phyloP scores from a whole-genome alignment of 441 rosid species.

The Raphanus hybrid region DNA sequence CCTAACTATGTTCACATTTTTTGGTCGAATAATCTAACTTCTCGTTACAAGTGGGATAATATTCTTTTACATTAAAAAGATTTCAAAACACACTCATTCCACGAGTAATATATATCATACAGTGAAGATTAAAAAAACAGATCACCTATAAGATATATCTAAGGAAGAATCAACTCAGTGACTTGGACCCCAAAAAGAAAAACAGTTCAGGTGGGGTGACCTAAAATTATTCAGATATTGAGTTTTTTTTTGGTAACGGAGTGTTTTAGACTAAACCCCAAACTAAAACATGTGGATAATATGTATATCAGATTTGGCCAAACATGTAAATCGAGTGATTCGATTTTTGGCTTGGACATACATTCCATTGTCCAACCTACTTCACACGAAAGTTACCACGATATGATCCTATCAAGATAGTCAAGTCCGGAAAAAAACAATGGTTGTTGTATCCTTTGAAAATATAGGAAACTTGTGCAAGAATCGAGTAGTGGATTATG shows the following conservation, averaged over 20 bases:
- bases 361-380: slow-evolving; percentile 3
- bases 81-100: slow-evolving; percentile 3
- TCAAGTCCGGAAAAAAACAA: neutral
- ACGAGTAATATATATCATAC: slow-evolving; percentile 1
- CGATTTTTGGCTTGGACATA: neutral
- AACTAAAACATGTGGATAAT: neutral
- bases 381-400: slow-evolving; percentile 8
- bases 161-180: slow-evolving; percentile 2
- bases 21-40: neutral
- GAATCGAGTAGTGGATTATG: neutral
- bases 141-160: slow-evolving; percentile 3
- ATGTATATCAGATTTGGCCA: neutral
- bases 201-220: slow-evolving; percentile 19
- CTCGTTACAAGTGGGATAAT: slow-evolving; percentile 27
- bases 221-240: slow-evolving; percentile 11
- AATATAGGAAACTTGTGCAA: slow-evolving; percentile 6
- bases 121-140: slow-evolving; percentile 6
- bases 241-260: slow-evolving; percentile 8
- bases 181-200: neutral
- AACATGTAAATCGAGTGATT: neutral
- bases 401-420: neutral
- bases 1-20: slow-evolving; percentile 23
- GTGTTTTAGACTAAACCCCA: neutral
- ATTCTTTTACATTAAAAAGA: neutral
- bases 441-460: neutral